Conservation (phyloP, 306 rosid genomes). For the Begonia loranthoides region DNA sequence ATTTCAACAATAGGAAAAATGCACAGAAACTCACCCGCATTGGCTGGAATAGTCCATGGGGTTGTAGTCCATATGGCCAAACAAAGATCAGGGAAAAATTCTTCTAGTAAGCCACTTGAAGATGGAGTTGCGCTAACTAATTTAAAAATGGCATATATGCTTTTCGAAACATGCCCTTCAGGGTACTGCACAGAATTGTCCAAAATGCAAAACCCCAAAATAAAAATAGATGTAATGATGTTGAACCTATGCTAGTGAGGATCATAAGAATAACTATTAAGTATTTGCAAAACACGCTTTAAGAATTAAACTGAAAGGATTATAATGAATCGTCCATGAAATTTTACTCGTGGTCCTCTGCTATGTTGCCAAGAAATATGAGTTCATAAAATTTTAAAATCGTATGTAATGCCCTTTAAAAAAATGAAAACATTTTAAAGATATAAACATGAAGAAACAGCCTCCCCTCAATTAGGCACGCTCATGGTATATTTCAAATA, state of each 20-base stretch:
- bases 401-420: no score
- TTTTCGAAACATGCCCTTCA: conserved; percentile 80
- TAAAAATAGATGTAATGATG: conserved; percentile 2
- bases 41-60: conserved; percentile 99
- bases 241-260: no score
- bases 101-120: conserved; percentile 41
- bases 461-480: neutral
- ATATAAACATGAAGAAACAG: no score
- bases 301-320: neutral
- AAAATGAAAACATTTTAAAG: no score
- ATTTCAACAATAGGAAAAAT: conserved; percentile 10
- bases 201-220: conserved; percentile 8
- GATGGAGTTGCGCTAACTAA: conserved; percentile 39
- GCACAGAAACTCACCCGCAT: conserved; percentile 62
- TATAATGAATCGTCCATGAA: neutral
- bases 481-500: neutral
- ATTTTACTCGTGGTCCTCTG: no score
- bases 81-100: conserved; percentile 58
- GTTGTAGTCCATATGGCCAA: conserved; percentile 97
- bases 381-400: no score
- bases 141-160: conserved; percentile 79
- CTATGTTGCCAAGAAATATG: no score
- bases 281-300: no score
- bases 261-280: no score
- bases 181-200: conserved; percentile 55